phyloP scores from a whole-genome alignment of 2,329 filamentous ascomycete species.

The Penicillium crustosum region DNA sequence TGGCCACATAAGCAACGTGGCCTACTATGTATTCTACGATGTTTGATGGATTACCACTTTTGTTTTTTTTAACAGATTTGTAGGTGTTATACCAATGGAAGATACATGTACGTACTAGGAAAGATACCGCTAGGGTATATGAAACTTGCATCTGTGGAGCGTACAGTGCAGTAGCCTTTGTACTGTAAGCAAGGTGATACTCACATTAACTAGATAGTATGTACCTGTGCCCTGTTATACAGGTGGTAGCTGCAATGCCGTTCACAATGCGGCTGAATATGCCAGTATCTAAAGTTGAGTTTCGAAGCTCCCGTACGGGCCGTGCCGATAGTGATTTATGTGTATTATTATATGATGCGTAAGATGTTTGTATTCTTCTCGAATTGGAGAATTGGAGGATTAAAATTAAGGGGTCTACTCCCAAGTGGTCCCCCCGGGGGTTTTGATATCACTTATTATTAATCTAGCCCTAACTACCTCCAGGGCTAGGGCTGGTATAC shows the following conservation, averaged over 20 bases:
- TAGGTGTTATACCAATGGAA: too few species aligned
- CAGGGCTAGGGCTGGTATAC: background rate
- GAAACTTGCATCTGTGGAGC: background rate
- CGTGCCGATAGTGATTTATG: slow-evolving; percentile 1
- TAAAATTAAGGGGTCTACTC: background rate
- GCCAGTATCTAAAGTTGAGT: background rate
- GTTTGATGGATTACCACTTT: background rate
- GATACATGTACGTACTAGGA: background rate
- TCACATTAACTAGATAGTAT: background rate
- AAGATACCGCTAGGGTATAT: background rate
- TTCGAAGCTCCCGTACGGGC: slow-evolving; percentile 5
- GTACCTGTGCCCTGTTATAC: background rate
- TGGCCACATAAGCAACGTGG: background rate
- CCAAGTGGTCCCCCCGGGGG: too few species aligned
- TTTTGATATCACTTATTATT: background rate
- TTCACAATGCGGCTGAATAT: slow-evolving; percentile 6
- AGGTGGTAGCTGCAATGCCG: slow-evolving; percentile 15
- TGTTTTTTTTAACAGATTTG: background rate
- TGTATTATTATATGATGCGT: background rate
- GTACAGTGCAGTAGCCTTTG: background rate
- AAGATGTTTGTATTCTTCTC: background rate
- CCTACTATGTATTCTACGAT: background rate
- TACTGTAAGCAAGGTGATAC: background rate
- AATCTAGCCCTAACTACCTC: background rate
- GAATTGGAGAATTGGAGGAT: background rate